These are phyloP conservation scores for Boletus barrowsii DNA, from an alignment of 768 basidiomycete genomes.

Conservation along the genomic window DNA sequence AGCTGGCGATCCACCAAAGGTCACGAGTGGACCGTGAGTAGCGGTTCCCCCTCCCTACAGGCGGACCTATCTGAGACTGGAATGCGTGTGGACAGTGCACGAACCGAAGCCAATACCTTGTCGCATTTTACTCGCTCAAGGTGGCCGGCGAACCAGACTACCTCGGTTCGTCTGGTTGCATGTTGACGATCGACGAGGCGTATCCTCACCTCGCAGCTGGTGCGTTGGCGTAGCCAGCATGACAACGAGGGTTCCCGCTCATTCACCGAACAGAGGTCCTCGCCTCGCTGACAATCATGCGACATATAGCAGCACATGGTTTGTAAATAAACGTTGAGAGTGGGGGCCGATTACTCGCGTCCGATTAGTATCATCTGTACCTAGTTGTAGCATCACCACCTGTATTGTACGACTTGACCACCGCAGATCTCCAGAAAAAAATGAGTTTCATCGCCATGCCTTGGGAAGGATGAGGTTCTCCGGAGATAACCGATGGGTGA, in stretches of 20 bases:
- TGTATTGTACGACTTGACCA: slow-evolving; percentile 11
- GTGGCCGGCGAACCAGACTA: slow-evolving; percentile 54
- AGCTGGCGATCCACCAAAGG: slow-evolving; percentile 43
- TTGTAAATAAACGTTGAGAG: slow-evolving; percentile 26
- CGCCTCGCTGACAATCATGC: slow-evolving; percentile 61
- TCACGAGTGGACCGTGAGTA: slow-evolving; percentile 65
- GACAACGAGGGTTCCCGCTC: slow-evolving; percentile 11
- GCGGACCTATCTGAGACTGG: neutral
- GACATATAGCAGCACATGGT: slow-evolving; percentile 51
- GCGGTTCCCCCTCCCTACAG: neutral
- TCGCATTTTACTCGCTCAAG: slow-evolving; percentile 62
- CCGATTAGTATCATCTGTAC: slow-evolving; percentile 9
- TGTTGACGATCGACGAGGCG: slow-evolving; percentile 60
- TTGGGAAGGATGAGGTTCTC: neutral
- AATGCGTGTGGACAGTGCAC: slow-evolving; percentile 44
- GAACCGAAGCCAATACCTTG: slow-evolving; percentile 45
- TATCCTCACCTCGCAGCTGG: slow-evolving; percentile 56
- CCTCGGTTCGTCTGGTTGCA: slow-evolving; percentile 53
- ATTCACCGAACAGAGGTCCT: slow-evolving; percentile 47
- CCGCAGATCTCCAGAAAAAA: neutral
- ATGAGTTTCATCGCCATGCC: neutral
- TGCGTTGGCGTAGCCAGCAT: slow-evolving; percentile 27
- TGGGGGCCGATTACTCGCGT: neutral
- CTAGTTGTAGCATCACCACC: slow-evolving; percentile 4
- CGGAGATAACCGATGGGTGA: slow-evolving; percentile 11